Evolutionary conservation across 495 filamentous ascomycete genomes (phyloP), one percentile per base, ranked within the genome.

Genomic region (Podospora anserina): DNA sequence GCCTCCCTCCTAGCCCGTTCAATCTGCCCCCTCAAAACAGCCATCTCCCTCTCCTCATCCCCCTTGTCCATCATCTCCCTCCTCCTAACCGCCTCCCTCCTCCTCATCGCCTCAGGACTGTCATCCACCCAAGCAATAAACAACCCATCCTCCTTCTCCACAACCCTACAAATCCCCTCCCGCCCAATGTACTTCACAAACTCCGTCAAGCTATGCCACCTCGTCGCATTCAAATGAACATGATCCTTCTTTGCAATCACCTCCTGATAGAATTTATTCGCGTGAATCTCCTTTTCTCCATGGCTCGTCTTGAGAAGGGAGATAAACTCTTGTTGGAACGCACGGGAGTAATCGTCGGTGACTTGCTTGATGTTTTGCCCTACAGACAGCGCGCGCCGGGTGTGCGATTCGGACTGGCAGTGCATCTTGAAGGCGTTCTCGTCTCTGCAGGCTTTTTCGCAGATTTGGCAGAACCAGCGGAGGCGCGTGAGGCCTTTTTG

Each of bases 191-290:
- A 80, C 71, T 95, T 94, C 4, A 89, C 91, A 81, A 97, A 97
- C 70, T 97, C 92, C 4, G 92, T 92, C 66, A 99, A 80, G 49
- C 84, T 78, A 82, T 67, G 86, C 93, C 93, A 98, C 71, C 88
- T 87, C 3, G 95, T 98, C 54, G 93, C 84, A 79, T 97, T 98
- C 89, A 97, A 91, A 75, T 98, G 96, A 16, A 93, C 83, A 75
- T 98, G 96, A 76, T 93, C 87, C 75, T 91, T 91, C 77, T 91
- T 83, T 18, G 82, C 79, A 68, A 95, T 94, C 70, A 92, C 90
- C 74, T 92, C 88, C 78, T 98, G 92, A 76, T 99, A 99, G 76
- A 97, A 97, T 63, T 91, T 88, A 69, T 98, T 98, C 6, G 92
- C 84, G 34, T 92, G 84, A 2, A 97, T 87, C 64, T 86, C 81